Conservation (phyloP, 1,139 yeast species). For the Hansenula sp. region DNA sequence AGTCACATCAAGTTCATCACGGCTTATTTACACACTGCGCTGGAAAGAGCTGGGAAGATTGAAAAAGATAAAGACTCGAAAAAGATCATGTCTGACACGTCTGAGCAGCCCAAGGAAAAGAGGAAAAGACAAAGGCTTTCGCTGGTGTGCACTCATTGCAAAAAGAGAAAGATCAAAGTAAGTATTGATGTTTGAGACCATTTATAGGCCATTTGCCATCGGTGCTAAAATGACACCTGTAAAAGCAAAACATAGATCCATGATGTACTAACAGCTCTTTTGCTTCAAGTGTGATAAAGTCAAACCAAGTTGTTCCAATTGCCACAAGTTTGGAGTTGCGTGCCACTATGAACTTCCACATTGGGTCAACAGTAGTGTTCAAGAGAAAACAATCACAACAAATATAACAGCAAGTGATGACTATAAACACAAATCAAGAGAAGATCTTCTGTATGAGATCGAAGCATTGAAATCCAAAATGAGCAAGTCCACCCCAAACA, state of each 20-base stretch:
- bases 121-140: not conserved
- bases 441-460: not conserved
- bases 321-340: not conserved
- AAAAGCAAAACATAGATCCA: too few species aligned
- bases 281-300: not conserved
- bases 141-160: conserved; percentile 1
- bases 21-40: too few species aligned
- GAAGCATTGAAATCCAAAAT: not conserved
- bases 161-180: conserved; percentile 3
- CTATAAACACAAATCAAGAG: not conserved
- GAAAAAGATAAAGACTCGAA: too few species aligned
- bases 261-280: not conserved
- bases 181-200: not conserved
- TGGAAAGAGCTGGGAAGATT: too few species aligned
- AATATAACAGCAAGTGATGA: not conserved
- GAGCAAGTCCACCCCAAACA: not conserved
- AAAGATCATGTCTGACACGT: not conserved
- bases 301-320: conserved; percentile 1
- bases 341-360: conserved; percentile 1
- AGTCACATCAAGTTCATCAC: too few species aligned
- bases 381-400: not conserved
- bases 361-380: not conserved
- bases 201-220: too few species aligned
- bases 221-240: too few species aligned
- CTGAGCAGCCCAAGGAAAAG: not conserved